Conservation (phyloP, 441 rosid genomes). For the Populus hybrid region DNA sequence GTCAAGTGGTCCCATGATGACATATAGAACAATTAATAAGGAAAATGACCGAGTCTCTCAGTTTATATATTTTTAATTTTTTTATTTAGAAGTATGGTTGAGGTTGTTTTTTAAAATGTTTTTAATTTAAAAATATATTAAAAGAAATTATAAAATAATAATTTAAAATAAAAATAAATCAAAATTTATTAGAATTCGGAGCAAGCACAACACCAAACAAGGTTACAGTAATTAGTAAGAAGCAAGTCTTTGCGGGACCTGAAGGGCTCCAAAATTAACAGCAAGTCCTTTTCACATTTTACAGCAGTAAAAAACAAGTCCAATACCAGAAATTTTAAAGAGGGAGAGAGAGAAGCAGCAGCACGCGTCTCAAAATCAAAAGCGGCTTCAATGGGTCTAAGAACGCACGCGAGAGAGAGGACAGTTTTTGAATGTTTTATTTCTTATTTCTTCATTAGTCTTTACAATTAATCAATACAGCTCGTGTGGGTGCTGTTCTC, state of each 20-base stretch:
- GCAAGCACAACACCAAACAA: too few species aligned
- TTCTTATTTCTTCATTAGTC: conserved; percentile 8
- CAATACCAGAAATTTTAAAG: neutral
- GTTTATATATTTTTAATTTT: neutral
- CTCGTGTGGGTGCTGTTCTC: neutral
- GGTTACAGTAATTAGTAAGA: too few species aligned
- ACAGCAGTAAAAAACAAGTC: neutral
- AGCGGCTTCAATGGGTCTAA: neutral
- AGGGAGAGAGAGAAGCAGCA: neutral
- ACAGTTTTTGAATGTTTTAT: conserved; percentile 19
- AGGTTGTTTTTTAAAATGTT: too few species aligned
- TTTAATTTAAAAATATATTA: too few species aligned
- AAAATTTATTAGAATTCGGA: too few species aligned
- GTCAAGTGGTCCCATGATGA: neutral
- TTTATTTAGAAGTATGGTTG: too few species aligned
- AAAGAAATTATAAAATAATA: too few species aligned
- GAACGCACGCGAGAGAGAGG: conserved; percentile 5
- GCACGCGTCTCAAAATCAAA: conserved; percentile 35
- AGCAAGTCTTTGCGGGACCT: too few species aligned
- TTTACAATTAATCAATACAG: neutral
- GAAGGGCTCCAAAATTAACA: too few species aligned
- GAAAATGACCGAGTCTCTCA: neutral
- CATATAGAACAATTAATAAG: neutral
- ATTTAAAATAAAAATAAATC: too few species aligned
- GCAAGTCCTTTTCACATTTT: neutral